Base-by-base conservation (phyloP, 192 early-diverging fungal species). In the Mortierella hygrophila region DNA sequence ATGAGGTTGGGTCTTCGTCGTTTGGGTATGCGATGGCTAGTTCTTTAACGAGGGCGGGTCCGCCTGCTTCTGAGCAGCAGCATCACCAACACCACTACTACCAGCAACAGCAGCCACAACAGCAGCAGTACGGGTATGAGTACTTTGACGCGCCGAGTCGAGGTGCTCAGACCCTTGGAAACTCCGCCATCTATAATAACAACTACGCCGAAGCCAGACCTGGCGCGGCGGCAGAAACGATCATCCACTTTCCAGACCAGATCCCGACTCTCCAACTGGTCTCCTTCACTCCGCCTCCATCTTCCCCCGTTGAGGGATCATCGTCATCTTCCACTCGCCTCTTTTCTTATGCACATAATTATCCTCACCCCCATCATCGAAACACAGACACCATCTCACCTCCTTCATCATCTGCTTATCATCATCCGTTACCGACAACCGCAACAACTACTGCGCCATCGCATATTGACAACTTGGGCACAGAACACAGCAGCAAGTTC, bases 231-330 rank as follows among this genome's bases (percentile, higher is more conserved):
- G 23, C 41, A 35, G 78, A 80, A 26, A 73, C 78, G 15, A 74
- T 80, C 41, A 80, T 80, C 26, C 55, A 80, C 42, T 73, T 80
- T 8, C 44, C 76, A 65, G 65, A 77, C 41, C 15, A 18, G 15
- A 8, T 74, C 26, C 72, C 72, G 3, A 3, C 55, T 13, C 75
- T 77, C 60, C n/a, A 15, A 26, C 29, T 65, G 3, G 10, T 65
- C 11, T 65, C 60, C 29, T 65, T 65, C 60, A 65, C 29, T 4
- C 60, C 60, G 9, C 60, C 60, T 65, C 60, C 29, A 29, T 65
- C 29, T 6, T 32, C 60, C 60, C 60, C 60, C 4, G 29, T 65
- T 16, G 60, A 13, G 26, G 60, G 11, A 26, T 15, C 60, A 65
- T 65, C 13, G 0, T 52, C 49, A 18, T 5, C 49, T 16, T 1